Evolutionary conservation across 805 yeast species (phyloP).

Genomic region (Ogataea nitratoaversa): DNA sequence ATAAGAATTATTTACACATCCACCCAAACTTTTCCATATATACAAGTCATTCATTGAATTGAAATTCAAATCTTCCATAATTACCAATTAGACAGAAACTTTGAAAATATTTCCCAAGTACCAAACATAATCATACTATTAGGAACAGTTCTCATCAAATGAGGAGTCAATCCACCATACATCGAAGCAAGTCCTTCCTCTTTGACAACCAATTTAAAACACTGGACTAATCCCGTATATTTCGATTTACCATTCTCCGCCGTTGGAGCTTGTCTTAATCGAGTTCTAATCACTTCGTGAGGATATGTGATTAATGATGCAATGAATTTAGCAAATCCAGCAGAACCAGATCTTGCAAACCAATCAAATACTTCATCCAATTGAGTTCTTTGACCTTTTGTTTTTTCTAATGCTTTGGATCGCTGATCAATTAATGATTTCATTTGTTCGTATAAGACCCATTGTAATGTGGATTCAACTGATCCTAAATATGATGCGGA

Average conservation of each 20-base stretch:
- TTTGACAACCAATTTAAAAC: conserved; percentile 76
- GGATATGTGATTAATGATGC: conserved; percentile 95
- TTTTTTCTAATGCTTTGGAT: conserved; percentile 34
- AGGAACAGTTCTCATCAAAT: conserved; percentile 93
- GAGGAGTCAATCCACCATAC: conserved; percentile 98
- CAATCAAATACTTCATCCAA: conserved; percentile 75
- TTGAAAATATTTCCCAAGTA: conserved; percentile 88
- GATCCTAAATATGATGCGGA: conserved; percentile 94
- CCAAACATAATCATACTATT: conserved; percentile 98
- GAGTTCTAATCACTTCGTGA: conserved; percentile 93
- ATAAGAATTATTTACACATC: too few species aligned
- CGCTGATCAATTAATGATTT: conserved; percentile 57
- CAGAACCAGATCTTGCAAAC: conserved; percentile 96
- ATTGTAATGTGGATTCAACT: conserved; percentile 86
- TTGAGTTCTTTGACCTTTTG: conserved; percentile 35
- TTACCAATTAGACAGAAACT: conserved; percentile 39
- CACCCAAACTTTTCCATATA: too few species aligned
- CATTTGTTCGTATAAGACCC: conserved; percentile 97
- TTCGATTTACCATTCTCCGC: conserved; percentile 72
- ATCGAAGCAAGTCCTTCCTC: conserved; percentile 91
- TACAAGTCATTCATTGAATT: too few species aligned
- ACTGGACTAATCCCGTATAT: conserved; percentile 85
- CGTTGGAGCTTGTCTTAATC: conserved; percentile 89
- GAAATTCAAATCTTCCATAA: too few species aligned
- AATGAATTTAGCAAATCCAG: conserved; percentile 91